Conservation (phyloP, 176 grass and related monocot genomes). For the Oryza glaberrima region DNA sequence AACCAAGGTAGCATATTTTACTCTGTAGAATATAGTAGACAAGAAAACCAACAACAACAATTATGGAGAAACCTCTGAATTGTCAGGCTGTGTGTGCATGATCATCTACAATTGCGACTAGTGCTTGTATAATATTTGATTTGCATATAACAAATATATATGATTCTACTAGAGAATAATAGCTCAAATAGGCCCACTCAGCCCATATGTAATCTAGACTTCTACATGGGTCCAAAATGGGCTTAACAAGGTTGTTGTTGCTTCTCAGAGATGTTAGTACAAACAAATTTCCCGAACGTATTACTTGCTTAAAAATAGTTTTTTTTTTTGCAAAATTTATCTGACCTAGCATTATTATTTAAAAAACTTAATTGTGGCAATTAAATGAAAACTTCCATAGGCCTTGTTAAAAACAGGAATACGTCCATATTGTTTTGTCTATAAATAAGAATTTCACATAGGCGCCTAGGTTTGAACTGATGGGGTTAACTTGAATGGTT, state of each 20-base stretch:
- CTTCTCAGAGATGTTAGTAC: not conserved
- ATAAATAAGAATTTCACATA: too few relatives aligned
- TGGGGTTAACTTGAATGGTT: not conserved
- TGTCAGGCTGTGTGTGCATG: not conserved
- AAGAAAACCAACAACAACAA: not conserved
- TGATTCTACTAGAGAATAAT: not conserved
- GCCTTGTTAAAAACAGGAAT: too few relatives aligned
- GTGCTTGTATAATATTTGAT: not conserved
- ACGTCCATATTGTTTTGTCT: too few relatives aligned
- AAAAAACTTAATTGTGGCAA: not conserved
- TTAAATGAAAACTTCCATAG: not conserved
- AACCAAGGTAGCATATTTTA: too few relatives aligned
- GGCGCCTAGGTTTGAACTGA: not conserved
- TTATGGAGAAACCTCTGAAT: not conserved
- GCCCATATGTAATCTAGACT: not conserved
- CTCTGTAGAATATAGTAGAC: too few relatives aligned
- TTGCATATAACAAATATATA: not conserved
- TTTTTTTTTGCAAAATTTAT: not conserved
- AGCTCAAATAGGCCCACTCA: not conserved
- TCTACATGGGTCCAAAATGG: not conserved
- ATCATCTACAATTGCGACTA: not conserved
- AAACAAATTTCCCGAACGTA: not conserved
- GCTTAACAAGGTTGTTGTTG: not conserved
- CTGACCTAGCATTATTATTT: too few relatives aligned
- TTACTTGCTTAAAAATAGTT: not conserved